Evolutionary conservation across 495 filamentous ascomycete species (phyloP).

Genomic region (Penicillium dipodomyicola): DNA sequence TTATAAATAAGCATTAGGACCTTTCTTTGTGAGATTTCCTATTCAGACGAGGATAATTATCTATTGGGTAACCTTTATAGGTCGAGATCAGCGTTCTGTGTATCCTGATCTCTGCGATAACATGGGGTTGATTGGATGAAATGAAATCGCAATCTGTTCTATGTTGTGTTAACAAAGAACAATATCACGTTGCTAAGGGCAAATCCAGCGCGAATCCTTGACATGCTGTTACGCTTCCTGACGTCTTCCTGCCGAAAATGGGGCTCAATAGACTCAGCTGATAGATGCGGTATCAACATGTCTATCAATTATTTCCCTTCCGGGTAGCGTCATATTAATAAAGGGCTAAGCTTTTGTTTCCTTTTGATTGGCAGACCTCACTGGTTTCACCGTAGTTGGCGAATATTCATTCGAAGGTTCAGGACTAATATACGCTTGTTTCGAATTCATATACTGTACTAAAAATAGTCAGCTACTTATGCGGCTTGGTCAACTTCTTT

Average conservation of each 20-base stretch:
- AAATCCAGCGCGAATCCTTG: neutral
- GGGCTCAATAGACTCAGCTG: neutral
- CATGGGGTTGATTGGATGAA: neutral
- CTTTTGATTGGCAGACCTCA: neutral
- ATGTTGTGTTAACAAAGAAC: neutral
- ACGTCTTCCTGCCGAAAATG: neutral
- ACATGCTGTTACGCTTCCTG: neutral
- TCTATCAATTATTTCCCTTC: neutral
- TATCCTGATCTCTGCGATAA: neutral
- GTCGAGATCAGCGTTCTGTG: neutral
- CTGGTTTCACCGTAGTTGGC: neutral
- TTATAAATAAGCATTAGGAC: neutral
- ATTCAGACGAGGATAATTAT: neutral
- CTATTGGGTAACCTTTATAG: conserved; percentile 3
- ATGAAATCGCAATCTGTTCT: neutral
- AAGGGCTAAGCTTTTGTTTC: neutral
- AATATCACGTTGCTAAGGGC: neutral
- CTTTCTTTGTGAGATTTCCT: neutral
- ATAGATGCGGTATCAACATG: neutral
- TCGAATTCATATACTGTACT: neutral
- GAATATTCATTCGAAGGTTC: neutral
- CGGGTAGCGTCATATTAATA: neutral
- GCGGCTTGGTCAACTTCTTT: neutral
- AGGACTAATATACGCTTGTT: neutral
- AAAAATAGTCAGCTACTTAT: neutral